Conservation (phyloP, 345 rosid genomes). For the Corymbia maculata region DNA sequence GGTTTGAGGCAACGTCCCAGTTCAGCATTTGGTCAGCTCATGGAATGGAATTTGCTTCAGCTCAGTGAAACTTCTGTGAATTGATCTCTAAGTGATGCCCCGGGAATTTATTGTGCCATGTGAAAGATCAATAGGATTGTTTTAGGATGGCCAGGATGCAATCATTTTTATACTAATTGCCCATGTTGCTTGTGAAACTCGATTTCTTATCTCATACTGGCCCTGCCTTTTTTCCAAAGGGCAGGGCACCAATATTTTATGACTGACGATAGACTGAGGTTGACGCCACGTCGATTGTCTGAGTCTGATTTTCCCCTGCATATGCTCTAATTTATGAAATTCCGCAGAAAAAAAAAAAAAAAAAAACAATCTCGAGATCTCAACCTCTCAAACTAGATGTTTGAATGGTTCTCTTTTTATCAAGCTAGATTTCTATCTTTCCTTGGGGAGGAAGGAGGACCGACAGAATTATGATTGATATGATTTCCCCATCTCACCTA, state of each 20-base stretch:
- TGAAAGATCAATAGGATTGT: background rate
- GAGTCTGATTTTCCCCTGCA: background rate
- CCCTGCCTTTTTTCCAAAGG: background rate
- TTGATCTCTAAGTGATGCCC: background rate
- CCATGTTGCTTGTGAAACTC: background rate
- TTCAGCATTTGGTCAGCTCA: background rate
- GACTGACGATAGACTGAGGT: background rate
- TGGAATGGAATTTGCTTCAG: background rate
- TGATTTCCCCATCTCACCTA: background rate
- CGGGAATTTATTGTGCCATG: background rate
- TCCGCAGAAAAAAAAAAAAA: background rate
- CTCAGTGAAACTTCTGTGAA: background rate
- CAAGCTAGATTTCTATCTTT: background rate
- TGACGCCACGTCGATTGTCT: background rate
- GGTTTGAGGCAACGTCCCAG: background rate
- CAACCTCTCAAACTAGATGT: background rate
- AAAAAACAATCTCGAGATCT: background rate
- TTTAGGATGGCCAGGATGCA: background rate
- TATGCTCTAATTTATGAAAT: background rate
- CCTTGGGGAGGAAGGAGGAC: background rate
- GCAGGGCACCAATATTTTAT: background rate
- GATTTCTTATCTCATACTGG: background rate
- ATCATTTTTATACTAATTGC: background rate
- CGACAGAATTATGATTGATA: background rate
- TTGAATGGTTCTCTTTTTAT: background rate